phyloP scores from a whole-genome alignment of 2,329 filamentous ascomycete genomes.

The Coleophoma crateriformis region DNA sequence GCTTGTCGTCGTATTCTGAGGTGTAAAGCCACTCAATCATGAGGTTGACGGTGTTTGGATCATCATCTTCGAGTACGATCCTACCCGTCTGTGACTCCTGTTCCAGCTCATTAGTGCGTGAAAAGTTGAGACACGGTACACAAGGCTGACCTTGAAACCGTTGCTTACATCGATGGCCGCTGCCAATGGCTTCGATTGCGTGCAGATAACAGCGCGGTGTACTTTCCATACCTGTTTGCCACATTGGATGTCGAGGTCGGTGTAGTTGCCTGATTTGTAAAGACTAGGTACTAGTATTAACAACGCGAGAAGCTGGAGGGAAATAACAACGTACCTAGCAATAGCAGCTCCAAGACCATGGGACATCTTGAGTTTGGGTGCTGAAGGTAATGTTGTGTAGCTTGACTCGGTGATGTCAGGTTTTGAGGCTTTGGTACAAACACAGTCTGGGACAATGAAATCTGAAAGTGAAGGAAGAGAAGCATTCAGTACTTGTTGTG shows the following conservation, averaged over 20 bases:
- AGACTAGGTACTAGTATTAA: background rate
- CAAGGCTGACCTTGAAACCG: conserved; percentile 6
- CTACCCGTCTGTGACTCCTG: conserved; percentile 7
- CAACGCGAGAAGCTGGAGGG: too few species aligned
- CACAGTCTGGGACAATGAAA: too few species aligned
- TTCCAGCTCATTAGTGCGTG: background rate
- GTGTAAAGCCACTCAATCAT: conserved; percentile 80
- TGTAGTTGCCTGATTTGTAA: conserved; percentile 8
- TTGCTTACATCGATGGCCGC: conserved; percentile 6
- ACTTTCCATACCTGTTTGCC: conserved; percentile 7
- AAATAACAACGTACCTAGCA: too few species aligned
- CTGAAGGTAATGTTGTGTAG: too few species aligned
- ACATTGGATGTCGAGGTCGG: conserved; percentile 15
- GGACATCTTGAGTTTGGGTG: too few species aligned
- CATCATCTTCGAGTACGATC: conserved; percentile 58
- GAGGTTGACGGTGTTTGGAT: conserved; percentile 65
- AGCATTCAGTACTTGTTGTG: too few species aligned
- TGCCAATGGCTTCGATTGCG: conserved; percentile 15
- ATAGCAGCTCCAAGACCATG: too few species aligned
- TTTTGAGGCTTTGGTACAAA: too few species aligned
- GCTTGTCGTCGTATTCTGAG: conserved; percentile 53
- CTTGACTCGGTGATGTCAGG: too few species aligned
- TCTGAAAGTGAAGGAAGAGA: too few species aligned
- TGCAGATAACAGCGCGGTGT: conserved; percentile 13
- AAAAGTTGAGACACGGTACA: background rate